A percentile compares a stretch with the other conserved stretches of the same genome.
Conservation (phyloP, 345 rosid genomes). For the Microcos paniculata region DNA sequence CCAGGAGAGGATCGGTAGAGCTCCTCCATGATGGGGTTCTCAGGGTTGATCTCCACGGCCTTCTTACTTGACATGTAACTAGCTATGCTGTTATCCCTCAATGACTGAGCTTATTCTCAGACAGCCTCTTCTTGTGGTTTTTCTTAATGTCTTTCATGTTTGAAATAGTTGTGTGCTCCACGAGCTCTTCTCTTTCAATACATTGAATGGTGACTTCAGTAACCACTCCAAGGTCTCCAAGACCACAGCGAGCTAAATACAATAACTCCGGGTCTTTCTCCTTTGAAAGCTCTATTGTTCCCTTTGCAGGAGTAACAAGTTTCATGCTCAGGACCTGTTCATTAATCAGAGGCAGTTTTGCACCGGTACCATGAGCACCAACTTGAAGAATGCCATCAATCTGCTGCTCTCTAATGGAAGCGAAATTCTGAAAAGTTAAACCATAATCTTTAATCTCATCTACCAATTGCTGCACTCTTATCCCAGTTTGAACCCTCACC, state of each 20-base stretch:
- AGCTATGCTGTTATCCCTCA: too few relatives aligned
- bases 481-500: constrained; percentile 84
- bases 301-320: constrained; percentile 92
- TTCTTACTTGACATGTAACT: too few relatives aligned
- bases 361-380: constrained; percentile 98
- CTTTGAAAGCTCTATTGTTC: constrained; percentile 80
- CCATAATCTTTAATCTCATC: constrained; percentile 81
- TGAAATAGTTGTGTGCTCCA: constrained; percentile 83
- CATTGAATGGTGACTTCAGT: constrained; percentile 95
- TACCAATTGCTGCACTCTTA: constrained; percentile 84
- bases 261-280: constrained; percentile 90
- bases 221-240: constrained; percentile 96
- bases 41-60: too few relatives aligned
- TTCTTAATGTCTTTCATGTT: constrained; percentile 75
- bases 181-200: constrained; percentile 90
- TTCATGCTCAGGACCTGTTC: constrained; percentile 94
- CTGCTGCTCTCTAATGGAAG: constrained; percentile 97
- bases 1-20: too few relatives aligned
- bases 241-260: constrained; percentile 89
- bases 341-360: constrained; percentile 89
- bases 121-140: constrained; percentile 98
- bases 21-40: too few relatives aligned
- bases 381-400: constrained; percentile 98
- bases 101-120: too few relatives aligned
- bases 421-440: constrained; percentile 88